Percentiles rank a stretch among this genome's conserved stretches.
phyloP scores from a whole-genome alignment of 495 filamentous ascomycete species.

The Neurospora sp. region DNA sequence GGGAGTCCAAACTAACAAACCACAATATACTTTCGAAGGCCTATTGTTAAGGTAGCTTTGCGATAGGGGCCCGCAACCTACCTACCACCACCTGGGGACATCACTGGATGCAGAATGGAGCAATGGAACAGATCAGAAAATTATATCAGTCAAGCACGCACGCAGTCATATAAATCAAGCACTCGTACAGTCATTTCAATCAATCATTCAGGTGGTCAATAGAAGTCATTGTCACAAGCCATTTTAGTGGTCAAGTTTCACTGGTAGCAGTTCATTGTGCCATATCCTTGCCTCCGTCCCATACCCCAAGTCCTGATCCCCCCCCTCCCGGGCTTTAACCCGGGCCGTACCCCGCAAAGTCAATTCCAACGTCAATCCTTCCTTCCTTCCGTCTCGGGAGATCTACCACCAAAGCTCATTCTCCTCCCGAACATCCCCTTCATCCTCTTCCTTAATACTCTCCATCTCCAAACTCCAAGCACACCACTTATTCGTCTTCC shows the following conservation, averaged over 20 bases:
- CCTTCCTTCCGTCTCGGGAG: background rate
- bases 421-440: background rate
- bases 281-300: background rate
- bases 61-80: background rate
- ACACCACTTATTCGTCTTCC: background rate
- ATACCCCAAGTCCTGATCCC: background rate
- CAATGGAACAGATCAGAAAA: too few species aligned
- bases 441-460: background rate
- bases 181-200: background rate
- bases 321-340: background rate
- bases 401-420: background rate
- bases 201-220: background rate
- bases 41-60: background rate
- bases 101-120: background rate
- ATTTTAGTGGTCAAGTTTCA: background rate
- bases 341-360: background rate
- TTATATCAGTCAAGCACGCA: background rate
- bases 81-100: background rate
- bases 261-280: background rate
- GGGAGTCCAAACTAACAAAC: background rate
- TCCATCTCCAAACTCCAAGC: background rate
- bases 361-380: background rate
- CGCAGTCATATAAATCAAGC: background rate
- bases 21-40: fast-evolving
- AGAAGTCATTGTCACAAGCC: background rate